Base-by-base conservation (phyloP, 2,329 filamentous ascomycete species). In the Claviceps paspali region DNA sequence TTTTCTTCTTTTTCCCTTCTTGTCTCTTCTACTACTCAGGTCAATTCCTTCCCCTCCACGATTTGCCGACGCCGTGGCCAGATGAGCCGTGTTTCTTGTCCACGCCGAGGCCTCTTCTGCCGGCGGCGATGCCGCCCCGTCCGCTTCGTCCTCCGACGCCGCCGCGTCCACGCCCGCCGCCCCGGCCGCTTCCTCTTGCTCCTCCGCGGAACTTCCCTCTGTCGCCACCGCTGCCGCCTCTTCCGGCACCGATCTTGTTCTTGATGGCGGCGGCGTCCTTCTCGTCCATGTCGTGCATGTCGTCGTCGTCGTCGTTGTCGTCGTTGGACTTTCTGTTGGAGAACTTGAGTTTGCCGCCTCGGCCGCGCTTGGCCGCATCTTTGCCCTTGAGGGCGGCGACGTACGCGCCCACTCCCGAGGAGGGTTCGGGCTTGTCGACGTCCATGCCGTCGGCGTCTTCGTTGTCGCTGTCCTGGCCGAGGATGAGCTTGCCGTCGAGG, bases 401-500 rank as follows among this genome's bases (percentile, higher is more conserved):
- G 52, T 82, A 82, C 17, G 79, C 79, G 41, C 70, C 70, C 4
- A 82, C 73, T 10, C 77, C 77, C 17, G 53, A 61, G 43, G 81
- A 61, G 43, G 81, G 74, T 48, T 77, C 59, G 15, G 71, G 64
- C 35, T 66, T 61, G 48, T 86, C 79, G 48, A 83, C 59, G 23
- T 73, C 70, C 70, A 79, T 80, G 47, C 70, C 71, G 17, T 67
- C 65, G 40, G 61, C 63, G 29, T 61, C 60, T 38, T 64, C 65
- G 10, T 63, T 64, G 30, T 68, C 63, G 33, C 58, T 58, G 34
- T 70, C 68, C 48, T 68, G 65, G 48, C 77, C 79, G 37, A 92
- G 67, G 45, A 92, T 71, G 29, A 92, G 70, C 61, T 87, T 91
- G 43, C 84, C 84, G 53, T 92, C 83, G 34, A 79, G 57, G 50